These are phyloP conservation scores for Agaricus subrufescens DNA, from an alignment of 768 basidiomycete species.

Conservation along the genomic window DNA sequence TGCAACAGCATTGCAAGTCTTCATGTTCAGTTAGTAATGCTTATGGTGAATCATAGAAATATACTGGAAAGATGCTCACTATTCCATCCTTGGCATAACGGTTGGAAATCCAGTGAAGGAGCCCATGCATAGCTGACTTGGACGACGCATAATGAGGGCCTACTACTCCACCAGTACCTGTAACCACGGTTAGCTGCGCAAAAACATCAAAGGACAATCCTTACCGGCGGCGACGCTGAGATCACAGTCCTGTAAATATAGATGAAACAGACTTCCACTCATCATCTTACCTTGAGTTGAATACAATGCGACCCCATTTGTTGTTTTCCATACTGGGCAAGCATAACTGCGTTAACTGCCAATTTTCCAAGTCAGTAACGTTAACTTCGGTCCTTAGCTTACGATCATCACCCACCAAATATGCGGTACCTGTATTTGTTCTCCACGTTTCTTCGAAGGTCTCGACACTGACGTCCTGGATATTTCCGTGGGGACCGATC, in stretches of 20 bases:
- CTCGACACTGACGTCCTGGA: conserved; percentile 38
- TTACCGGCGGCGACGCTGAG: conserved; percentile 42
- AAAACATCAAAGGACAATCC: background rate
- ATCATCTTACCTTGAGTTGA: conserved; percentile 39
- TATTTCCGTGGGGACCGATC: conserved; percentile 41
- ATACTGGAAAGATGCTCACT: conserved; percentile 22
- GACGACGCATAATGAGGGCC: conserved; percentile 56
- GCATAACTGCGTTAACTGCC: conserved; percentile 46
- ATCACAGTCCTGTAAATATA: background rate
- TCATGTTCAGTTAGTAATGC: background rate
- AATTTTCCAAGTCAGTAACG: background rate
- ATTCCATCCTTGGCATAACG: conserved; percentile 47
- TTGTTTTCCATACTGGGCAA: conserved; percentile 45
- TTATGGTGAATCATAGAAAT: background rate
- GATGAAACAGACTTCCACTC: background rate
- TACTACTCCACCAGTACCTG: conserved; percentile 46
- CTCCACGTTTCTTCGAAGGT: conserved; percentile 45
- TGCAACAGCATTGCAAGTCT: conserved; percentile 51
- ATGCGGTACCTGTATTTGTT: conserved; percentile 41
- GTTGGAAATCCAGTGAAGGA: conserved; percentile 50
- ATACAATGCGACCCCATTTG: conserved; percentile 46
- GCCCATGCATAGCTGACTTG: conserved; percentile 49
- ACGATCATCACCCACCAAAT: conserved; percentile 29
- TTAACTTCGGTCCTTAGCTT: background rate
- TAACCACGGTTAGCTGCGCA: background rate